Evolutionary conservation across 768 basidiomycete genomes (phyloP).

Genomic region (Lactarius psammicola): DNA sequence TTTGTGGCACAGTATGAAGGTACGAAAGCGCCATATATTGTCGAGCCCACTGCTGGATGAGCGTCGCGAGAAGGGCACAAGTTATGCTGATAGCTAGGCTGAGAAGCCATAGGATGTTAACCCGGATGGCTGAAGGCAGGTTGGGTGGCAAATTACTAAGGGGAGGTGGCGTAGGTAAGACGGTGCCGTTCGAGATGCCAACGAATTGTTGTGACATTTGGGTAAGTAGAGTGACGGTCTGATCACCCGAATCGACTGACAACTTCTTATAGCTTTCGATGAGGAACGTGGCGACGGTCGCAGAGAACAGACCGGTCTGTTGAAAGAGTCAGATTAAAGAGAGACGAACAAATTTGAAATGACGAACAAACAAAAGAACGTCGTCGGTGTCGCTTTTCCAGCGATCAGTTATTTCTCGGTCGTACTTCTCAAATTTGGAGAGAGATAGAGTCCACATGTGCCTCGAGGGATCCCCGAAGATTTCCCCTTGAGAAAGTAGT

Average conservation of each 20-base stretch:
- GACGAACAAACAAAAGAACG: background rate
- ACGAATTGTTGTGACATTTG: constrained; percentile 8
- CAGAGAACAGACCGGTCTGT: constrained; percentile 11
- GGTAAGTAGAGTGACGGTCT: background rate
- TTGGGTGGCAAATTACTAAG: background rate
- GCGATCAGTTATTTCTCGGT: background rate
- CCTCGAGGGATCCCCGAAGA: constrained; percentile 2
- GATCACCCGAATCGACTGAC: background rate
- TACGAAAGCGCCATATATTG: constrained; percentile 2
- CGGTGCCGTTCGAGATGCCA: background rate
- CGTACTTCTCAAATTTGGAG: background rate
- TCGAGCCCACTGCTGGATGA: constrained; percentile 6
- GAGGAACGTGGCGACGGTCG: constrained; percentile 3
- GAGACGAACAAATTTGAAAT: background rate
- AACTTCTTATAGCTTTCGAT: background rate
- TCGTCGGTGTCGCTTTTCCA: background rate
- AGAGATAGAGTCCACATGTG: constrained; percentile 8
- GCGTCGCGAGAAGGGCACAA: constrained; percentile 4
- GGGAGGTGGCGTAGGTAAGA: background rate
- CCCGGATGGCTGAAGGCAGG: background rate
- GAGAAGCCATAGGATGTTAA: constrained; percentile 9
- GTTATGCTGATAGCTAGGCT: constrained; percentile 6
- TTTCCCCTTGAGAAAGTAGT: background rate
- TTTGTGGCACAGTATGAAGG: background rate
- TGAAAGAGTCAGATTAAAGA: background rate